Evolutionary conservation across 129 eudicot species (phyloP).

Genomic region (Heracleum sosnowskyi): DNA sequence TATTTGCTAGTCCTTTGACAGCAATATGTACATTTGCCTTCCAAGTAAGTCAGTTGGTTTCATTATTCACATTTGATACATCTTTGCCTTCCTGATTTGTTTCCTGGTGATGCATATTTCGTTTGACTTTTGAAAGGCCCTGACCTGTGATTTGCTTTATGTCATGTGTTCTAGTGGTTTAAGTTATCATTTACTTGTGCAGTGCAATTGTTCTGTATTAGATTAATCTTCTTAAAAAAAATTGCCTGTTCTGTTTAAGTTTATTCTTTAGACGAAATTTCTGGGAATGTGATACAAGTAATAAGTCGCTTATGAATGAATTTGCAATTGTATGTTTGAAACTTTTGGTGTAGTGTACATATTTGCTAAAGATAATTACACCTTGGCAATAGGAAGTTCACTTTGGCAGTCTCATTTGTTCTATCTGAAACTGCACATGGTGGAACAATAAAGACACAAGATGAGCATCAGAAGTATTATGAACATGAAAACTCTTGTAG

Average conservation of each 20-base stretch:
- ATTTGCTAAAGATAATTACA: not conserved
- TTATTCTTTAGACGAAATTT: not conserved
- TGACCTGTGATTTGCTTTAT: not conserved
- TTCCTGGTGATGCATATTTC: not conserved
- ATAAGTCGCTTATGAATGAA: not conserved
- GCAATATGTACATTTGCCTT: constrained; percentile 49
- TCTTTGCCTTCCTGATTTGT: not conserved
- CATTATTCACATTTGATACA: not conserved
- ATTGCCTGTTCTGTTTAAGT: not conserved
- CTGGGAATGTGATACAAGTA: not conserved
- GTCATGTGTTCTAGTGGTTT: not conserved
- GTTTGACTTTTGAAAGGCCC: not conserved
- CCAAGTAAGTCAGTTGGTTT: constrained; percentile 37
- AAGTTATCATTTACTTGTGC: not conserved
- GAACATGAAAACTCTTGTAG: not conserved
- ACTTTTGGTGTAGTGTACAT: not conserved
- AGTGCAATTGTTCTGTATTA: not conserved
- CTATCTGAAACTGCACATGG: not conserved
- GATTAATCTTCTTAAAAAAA: not conserved
- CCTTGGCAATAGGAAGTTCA: not conserved
- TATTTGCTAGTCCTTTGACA: constrained; percentile 43
- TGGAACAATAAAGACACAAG: not conserved
- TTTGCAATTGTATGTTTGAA: not conserved
- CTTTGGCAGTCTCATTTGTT: not conserved
- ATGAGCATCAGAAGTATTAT: not conserved